Evolutionary conservation across 495 filamentous ascomycete species (phyloP), one percentile per base, ranked within the genome.

Genomic region (Hypoxylon perforatum): DNA sequence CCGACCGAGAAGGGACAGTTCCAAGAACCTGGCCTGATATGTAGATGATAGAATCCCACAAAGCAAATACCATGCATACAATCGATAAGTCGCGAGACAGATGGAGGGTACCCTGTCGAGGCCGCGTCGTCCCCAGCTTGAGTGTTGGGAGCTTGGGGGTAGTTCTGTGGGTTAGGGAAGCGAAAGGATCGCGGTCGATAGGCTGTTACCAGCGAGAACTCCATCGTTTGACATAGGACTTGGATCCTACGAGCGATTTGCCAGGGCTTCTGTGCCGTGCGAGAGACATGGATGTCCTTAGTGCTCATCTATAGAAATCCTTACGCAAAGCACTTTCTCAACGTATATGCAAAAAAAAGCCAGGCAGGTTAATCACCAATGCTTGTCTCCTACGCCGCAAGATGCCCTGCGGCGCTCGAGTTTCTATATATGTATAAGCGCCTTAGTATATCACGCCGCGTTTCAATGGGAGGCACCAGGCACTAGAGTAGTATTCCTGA

Each of bases 181-280:
- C 45, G 18, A 12, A 57, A 57, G 61, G 53, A 63, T 63, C 30
- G 46, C 10, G 19, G 28, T 51, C 49, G 44, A 18, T 38, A 52
- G 35, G 11, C 22, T 38, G 17, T 7, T 10, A 41, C 7, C 18
- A 28, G 19, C 8, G 39, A 18, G 42, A 15, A 35, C 21, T 22
- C 44, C 36, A 55, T 47, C 33, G n/a, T 15, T 49, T 49, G 19
- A 11, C 23, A 33, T 9, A 5, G 11, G 3, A 25, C 30, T 10
- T n/a, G 19, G 49, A 62, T 62, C 58, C 58, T 62, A 54, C 23
- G 46, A 21, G 23, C 46, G 41, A 23, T 33, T 21, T 33, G 39
- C 49, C 46, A 38, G 30, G 23, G 42, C 25, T 36, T 35, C 12
- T 19, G 22, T 48, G 18, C 45, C n/a, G 38, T 42, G 23, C 22